Evolutionary conservation across 176 grass and related monocot genomes (phyloP), one percentile per base, ranked within the genome.

Genomic region (Tuctoria greenei): DNA sequence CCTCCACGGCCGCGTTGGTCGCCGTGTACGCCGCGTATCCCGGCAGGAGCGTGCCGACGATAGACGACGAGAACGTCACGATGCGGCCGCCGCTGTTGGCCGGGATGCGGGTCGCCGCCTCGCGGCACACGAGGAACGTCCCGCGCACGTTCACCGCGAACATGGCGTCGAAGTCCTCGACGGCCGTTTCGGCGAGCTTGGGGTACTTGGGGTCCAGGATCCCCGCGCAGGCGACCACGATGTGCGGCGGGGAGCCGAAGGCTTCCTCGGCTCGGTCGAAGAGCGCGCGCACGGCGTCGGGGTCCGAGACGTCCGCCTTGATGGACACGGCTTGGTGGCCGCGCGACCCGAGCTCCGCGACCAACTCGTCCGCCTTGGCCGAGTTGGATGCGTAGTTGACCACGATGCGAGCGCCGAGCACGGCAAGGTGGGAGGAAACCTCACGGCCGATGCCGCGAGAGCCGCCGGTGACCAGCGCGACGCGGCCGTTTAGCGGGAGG

Each of bases 161-260:
- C 80, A 80, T 84, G 8, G 74, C 67, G 75, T 93, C 90, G 71
- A 88, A 93, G 88, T 90, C 87, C 28, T 96, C 90, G 27, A 90
- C 47, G 7, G 87, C 2, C 38, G 90, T 93, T 70, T 88, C 79
- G 24, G 78, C 82, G 16, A 90, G 79, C 21, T 85, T 20, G 1
- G 87, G 84, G 75, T 86, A 90, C 67, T 85, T 90, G 78, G 37
- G 0, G 16, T 81, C 41, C 34, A 85, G 31, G 60, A 96, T 47
- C 7, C 87, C 93, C 1, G 93, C 90, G 62, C 66, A 79, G 67
- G 84, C 64, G 28, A 96, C 85, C 43, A 93, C 81, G 50, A 97
- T 77, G 81, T 18, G 87, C 17, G 67, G 72, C 40, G 75, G 20
- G 36, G 75, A 79, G 54, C 82, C 84, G 84, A 96, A 92, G 0